Base-by-base conservation (phyloP, 352 stramenopile species). In the Pythium aristosporum region DNA sequence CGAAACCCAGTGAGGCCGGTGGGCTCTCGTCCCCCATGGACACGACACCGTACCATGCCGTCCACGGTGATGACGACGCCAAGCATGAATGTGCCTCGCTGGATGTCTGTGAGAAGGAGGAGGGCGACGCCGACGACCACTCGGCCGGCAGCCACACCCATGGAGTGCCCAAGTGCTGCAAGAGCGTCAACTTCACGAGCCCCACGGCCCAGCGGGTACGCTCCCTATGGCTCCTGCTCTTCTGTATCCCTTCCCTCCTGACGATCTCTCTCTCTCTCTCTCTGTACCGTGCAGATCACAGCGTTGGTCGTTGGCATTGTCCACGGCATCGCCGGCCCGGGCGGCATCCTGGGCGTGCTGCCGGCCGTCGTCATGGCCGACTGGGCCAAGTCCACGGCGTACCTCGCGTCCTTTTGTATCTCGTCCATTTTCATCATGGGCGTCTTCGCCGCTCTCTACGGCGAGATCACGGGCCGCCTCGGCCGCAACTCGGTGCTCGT, bases 351-450 rank as follows among this genome's bases (percentile, higher is more conserved):
- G 16, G 87, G 84, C 15, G 77, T 96, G 12, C 75, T 96, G 18
- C 88, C 88, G 0, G 87, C 88, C 0, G 79, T 96, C 16, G 76
- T 93, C 48, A 65, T 95, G 30, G 77, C 89, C 57, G 71, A 92
- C 63, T 77, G 65, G 63, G 60, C 63, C 55, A 74, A 88, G 37
- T 89, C 82, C 20, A 69, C 71, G 30, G 65, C 87, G 23, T 97
- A 96, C 70, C 62, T 97, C 20, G 61, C 77, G 7, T 83, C 80
- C 23, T 96, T 96, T 72, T 96, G 87, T 61, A 30, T 88, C 10
- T 81, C 77, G n/a, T 90, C 73, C 52, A 96, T 89, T 55, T 67
- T 96, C 43, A 89, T 90, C 28, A 96, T 97, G 86, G 88, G 87
- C 44, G 72, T 76, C 5, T 97, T 96, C 73, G 83, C 90, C 0